A percentile compares a stretch with the other conserved stretches of the same genome.
phyloP scores from a whole-genome alignment of 495 filamentous ascomycete species.

The Lindgomyces ingoldianus region DNA sequence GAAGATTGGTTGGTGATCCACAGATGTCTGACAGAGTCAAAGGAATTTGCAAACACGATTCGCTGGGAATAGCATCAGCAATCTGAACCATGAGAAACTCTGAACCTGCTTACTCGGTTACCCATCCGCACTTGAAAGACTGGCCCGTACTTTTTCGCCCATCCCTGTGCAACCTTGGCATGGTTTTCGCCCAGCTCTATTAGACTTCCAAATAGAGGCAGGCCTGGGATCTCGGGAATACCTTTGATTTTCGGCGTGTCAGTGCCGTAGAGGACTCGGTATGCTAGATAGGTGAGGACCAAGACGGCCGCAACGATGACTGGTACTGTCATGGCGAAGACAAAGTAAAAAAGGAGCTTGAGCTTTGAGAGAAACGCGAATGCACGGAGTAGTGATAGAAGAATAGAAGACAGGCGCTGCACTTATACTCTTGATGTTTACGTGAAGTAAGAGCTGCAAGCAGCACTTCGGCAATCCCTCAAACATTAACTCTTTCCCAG shows the following conservation, averaged over 20 bases:
- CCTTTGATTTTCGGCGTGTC: constrained; percentile 65
- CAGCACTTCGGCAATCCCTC: not conserved
- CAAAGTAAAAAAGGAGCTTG: not conserved
- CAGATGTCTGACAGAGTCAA: constrained; percentile 65
- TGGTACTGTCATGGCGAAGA: constrained; percentile 13
- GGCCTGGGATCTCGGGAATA: constrained; percentile 62
- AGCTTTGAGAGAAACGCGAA: not conserved
- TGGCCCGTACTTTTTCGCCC: constrained; percentile 64
- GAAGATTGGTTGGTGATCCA: constrained; percentile 73
- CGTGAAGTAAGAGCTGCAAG: not conserved
- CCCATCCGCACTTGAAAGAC: constrained; percentile 70
- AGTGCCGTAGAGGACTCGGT: constrained; percentile 58
- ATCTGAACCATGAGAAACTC: not conserved
- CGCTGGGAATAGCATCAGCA: constrained; percentile 47
- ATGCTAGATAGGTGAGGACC: constrained; percentile 49
- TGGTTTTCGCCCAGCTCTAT: constrained; percentile 60
- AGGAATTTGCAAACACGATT: constrained; percentile 69
- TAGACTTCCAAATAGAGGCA: constrained; percentile 65
- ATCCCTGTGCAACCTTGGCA: constrained; percentile 55
- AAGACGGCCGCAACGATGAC: constrained; percentile 22
- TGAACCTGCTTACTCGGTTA: constrained; percentile 52
- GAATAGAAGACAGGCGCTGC: not conserved
- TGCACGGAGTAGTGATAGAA: not conserved
- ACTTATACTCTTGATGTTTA: not conserved
- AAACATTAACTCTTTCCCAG: not conserved